Base-by-base conservation (phyloP, 2,329 filamentous ascomycete genomes). In the Alternaria angustiovoidea region DNA sequence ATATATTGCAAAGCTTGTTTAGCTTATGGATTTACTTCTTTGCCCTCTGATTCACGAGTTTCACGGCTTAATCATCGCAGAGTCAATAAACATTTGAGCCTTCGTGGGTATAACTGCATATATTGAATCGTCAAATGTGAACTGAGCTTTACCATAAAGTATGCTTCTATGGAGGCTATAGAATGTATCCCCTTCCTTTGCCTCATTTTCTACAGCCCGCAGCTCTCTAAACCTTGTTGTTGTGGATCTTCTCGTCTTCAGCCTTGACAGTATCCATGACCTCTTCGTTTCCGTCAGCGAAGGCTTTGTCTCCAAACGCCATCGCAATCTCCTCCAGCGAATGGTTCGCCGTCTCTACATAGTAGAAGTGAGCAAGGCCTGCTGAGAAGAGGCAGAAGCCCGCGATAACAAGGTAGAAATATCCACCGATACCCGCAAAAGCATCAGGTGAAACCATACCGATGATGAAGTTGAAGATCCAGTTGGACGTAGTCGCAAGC, bases 371-470 rank as follows among this genome's bases (percentile, higher is more conserved):
- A 1, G 73, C 71, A 18, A 81, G 81, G 3, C 49, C 38, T 2
- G 49, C 49, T 3, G 49, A 52, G 38, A 52, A 32, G 12, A 52
- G 49, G 26, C 49, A 52, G 18, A 52, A 52, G 1, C 77, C 76
- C 5, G 77, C 80, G 53, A 82, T 81, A 28, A 81, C 66, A 2
- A 81, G 58, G 57, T 81, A 81, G 58, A 78, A 81, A 63, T 81
- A 81, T 4, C 79, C 79, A n/a, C 75, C 76, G 0, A 32, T 32
- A 32, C 30, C 30, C 3, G 74, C 70, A 56, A 82, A 81, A 12
- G 80, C 79, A 51, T 80, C 78, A 0, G 80, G 79, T 0, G 80
- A 79, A 5, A 79, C 77, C 79, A 81, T 81, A 34, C 75, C 75
- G 30, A 77, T 78, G 51, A 77, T 73, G 64, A 79, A 79, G 54